Conservation (phyloP, 2,329 filamentous ascomycete species). For the Colletotrichum plurivorum region DNA sequence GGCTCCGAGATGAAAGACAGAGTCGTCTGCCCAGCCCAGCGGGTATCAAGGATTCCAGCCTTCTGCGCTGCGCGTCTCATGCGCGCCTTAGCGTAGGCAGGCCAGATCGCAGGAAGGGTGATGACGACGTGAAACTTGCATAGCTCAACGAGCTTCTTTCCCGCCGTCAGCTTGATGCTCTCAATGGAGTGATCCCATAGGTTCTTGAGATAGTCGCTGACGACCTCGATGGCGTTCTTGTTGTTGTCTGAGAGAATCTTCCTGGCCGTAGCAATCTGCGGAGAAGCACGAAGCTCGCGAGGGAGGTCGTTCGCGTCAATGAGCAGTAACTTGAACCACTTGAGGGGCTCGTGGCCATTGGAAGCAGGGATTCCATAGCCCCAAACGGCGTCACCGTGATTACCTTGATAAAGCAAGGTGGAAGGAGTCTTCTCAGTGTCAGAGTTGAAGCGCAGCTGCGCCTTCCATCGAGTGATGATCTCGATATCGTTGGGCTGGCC, state of each 20-base stretch:
- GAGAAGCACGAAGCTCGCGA: conserved; percentile 40
- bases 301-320: conserved; percentile 50
- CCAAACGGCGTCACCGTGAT: conserved; percentile 42
- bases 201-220: conserved; percentile 49
- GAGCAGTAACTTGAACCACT: conserved; percentile 60
- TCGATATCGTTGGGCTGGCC: conserved; percentile 46
- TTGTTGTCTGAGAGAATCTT: background rate
- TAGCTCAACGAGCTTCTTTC: conserved; percentile 42
- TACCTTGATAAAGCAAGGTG: conserved; percentile 41
- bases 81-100: conserved; percentile 50
- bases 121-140: conserved; percentile 54
- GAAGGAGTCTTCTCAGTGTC: conserved; percentile 53
- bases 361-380: conserved; percentile 48
- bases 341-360: conserved; percentile 41
- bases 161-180: conserved; percentile 46
- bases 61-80: conserved; percentile 53
- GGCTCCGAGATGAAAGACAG: conserved; percentile 58
- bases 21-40: conserved; percentile 47
- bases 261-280: conserved; percentile 41
- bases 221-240: conserved; percentile 47
- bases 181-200: conserved; percentile 51
- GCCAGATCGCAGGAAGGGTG: conserved; percentile 63
- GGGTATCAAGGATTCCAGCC: conserved; percentile 53
- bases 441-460: conserved; percentile 39
- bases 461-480: conserved; percentile 50